Evolutionary conservation across 352 stramenopile species (phyloP).

Genomic region (Globisporangium alternatum): DNA sequence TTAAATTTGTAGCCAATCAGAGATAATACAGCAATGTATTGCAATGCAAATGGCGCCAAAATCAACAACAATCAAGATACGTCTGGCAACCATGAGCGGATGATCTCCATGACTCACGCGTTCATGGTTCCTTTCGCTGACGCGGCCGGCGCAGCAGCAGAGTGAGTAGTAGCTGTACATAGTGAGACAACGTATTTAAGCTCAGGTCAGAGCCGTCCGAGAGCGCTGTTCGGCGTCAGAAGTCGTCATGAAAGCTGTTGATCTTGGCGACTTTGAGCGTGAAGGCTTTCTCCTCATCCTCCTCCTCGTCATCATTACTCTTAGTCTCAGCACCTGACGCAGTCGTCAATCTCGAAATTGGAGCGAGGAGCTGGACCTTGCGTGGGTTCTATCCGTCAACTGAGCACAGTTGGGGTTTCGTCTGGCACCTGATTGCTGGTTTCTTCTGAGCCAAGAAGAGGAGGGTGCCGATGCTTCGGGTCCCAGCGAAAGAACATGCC

Average conservation of each 20-base stretch:
- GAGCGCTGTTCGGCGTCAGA: conserved; percentile 50
- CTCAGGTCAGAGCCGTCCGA: conserved; percentile 82
- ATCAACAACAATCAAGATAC: background rate
- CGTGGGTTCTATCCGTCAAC: conserved; percentile 32
- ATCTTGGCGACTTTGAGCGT: conserved; percentile 79
- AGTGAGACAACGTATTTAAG: conserved; percentile 36
- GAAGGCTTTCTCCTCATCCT: conserved; percentile 58
- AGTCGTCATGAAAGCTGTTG: conserved; percentile 68
- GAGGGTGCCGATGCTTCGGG: conserved; percentile 49
- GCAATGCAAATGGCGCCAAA: background rate
- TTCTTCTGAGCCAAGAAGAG: conserved; percentile 67
- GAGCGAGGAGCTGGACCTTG: no score
- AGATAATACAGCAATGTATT: conserved; percentile 5
- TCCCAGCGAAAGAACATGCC: conserved; percentile 84
- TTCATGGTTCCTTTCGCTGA: background rate
- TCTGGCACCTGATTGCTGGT: conserved; percentile 32
- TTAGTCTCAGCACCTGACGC: no score
- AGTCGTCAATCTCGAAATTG: no score
- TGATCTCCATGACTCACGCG: no score
- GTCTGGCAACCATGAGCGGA: no score
- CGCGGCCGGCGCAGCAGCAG: background rate
- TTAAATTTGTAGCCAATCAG: conserved; percentile 10
- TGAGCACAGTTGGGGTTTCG: conserved; percentile 27
- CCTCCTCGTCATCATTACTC: conserved; percentile 8
- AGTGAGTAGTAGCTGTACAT: conserved; percentile 25